A percentile compares a stretch with the other conserved stretches of the same genome.
phyloP scores from a whole-genome alignment of 441 rosid species.

The Erodium texanum region DNA sequence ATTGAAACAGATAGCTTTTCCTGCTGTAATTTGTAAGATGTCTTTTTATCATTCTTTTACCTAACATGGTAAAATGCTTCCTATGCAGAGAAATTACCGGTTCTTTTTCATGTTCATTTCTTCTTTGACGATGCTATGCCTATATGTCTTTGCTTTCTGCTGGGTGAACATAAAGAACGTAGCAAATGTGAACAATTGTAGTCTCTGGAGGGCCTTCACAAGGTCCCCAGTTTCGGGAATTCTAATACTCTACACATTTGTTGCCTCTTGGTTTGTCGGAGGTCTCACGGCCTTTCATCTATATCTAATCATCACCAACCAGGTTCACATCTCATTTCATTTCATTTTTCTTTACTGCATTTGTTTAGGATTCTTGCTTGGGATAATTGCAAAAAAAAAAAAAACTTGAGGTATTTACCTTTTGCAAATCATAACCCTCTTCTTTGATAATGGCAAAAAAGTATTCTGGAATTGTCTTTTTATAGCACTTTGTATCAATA shows the following conservation, averaged over 20 bases:
- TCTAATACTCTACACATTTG: slow-evolving; percentile 56
- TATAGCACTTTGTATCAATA: no score
- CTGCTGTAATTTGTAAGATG: no score
- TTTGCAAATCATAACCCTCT: no score
- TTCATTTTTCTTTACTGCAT: neutral
- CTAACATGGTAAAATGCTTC: slow-evolving; percentile 4
- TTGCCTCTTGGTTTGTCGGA: slow-evolving; percentile 88
- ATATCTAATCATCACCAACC: slow-evolving; percentile 85
- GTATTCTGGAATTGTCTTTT: no score
- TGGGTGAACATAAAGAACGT: slow-evolving; percentile 79
- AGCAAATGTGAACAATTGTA: slow-evolving; percentile 40
- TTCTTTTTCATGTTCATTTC: slow-evolving; percentile 91
- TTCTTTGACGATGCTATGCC: slow-evolving; percentile 68
- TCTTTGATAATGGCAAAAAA: no score
- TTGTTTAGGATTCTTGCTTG: neutral
- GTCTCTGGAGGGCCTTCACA: slow-evolving; percentile 71
- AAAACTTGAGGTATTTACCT: no score
- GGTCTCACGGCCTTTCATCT: slow-evolving; percentile 85
- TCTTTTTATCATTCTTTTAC: neutral
- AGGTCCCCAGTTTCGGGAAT: slow-evolving; percentile 87
- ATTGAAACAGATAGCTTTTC: no score
- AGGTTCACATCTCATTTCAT: slow-evolving; percentile 32
- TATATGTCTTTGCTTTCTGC: slow-evolving; percentile 79
- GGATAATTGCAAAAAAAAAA: no score
- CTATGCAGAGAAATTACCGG: slow-evolving; percentile 84